These are phyloP conservation scores for Moesziomyces parantarcticus DNA, from an alignment of 1,284 basidiomycete species.

Conservation along the genomic window DNA sequence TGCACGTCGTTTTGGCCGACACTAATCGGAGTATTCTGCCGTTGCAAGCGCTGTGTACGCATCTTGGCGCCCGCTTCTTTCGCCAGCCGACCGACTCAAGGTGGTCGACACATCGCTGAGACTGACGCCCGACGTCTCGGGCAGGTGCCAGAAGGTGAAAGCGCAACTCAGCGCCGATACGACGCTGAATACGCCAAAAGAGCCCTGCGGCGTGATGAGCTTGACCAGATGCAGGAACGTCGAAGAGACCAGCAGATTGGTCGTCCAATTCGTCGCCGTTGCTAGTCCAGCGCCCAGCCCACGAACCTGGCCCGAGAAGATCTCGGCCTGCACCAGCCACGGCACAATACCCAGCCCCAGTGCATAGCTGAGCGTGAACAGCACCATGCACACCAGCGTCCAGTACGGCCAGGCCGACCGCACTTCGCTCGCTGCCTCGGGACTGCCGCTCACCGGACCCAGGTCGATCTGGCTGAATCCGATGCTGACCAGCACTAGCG, in stretches of 20 bases:
- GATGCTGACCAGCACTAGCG: constrained; percentile 45
- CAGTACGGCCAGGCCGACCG: constrained; percentile 44
- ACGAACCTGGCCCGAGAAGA: constrained; percentile 47
- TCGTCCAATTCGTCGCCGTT: constrained; percentile 53
- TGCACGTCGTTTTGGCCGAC: neutral
- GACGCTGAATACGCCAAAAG: constrained; percentile 48
- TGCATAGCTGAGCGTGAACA: constrained; percentile 54
- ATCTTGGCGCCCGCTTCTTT: neutral
- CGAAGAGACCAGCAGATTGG: constrained; percentile 46
- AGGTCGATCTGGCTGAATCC: constrained; percentile 44
- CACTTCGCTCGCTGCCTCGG: neutral
- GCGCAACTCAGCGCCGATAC: constrained; percentile 43
- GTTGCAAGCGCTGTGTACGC: constrained; percentile 24
- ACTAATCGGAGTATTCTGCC: constrained; percentile 15
- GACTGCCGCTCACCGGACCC: constrained; percentile 11
- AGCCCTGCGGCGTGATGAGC: constrained; percentile 41
- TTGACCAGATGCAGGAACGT: constrained; percentile 49
- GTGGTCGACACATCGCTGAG: constrained; percentile 34
- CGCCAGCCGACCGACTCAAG: neutral
- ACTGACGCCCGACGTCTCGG: constrained; percentile 47
- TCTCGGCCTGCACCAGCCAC: constrained; percentile 59
- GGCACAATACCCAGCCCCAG: constrained; percentile 59
- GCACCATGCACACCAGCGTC: constrained; percentile 45
- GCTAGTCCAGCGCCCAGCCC: constrained; percentile 50
- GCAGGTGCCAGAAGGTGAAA: constrained; percentile 52